Evolutionary conservation across 148 eudicot species (phyloP).

Genomic region (Diospyros lotus): DNA sequence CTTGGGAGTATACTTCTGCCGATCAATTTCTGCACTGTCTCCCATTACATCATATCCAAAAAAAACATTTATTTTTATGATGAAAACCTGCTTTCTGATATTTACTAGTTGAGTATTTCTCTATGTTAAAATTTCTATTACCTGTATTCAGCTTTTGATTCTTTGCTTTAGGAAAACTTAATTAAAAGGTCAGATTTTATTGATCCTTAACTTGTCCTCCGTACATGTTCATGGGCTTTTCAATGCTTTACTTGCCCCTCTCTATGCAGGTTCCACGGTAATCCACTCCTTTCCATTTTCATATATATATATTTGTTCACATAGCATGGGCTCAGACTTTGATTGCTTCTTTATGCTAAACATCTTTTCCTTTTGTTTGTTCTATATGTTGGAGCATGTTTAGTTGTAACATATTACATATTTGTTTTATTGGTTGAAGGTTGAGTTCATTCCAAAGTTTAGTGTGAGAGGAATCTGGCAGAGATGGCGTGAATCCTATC

Average conservation of each 20-base stretch:
- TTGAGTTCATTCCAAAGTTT: conserved; percentile 95
- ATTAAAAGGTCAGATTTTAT: background rate
- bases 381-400: conserved; percentile 2
- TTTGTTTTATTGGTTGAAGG: conserved; percentile 43
- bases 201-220: conserved; percentile 53
- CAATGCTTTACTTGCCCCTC: conserved; percentile 91
- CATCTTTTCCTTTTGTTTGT: background rate
- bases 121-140: background rate
- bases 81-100: background rate
- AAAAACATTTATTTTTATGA: background rate
- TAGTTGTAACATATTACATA: conserved; percentile 3
- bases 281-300: conserved; percentile 17
- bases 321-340: background rate
- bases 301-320: background rate
- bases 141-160: background rate
- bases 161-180: background rate
- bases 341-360: background rate
- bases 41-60: conserved; percentile 98
- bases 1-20: conserved; percentile 79
- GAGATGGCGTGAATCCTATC: conserved; percentile 95
- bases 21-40: conserved; percentile 91
- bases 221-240: conserved; percentile 96
- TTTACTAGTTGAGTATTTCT: conserved; percentile 11
- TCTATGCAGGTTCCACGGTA: conserved; percentile 87
- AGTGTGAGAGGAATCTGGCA: conserved; percentile 99